phyloP scores from a whole-genome alignment of 2,329 filamentous ascomycete genomes.

The Verruconis gallopava region DNA sequence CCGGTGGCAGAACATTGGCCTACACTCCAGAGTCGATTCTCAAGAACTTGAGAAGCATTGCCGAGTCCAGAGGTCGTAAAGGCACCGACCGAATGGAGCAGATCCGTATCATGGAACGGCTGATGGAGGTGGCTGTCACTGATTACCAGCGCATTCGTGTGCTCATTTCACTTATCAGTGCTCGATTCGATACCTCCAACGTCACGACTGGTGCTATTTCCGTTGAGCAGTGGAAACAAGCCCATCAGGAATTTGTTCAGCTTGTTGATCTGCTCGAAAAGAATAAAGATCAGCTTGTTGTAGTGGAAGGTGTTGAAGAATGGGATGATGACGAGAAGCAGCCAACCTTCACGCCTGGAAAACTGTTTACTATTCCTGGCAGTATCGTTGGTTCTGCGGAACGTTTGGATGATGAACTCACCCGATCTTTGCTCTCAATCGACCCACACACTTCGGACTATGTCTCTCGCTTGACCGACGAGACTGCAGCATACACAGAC shows the following conservation, averaged over 20 bases:
- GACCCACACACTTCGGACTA: slow-evolving; percentile 98
- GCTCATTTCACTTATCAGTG: slow-evolving; percentile 80
- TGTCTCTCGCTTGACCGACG: slow-evolving; percentile 86
- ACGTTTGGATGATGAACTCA: slow-evolving; percentile 92
- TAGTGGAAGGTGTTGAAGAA: slow-evolving; percentile 86
- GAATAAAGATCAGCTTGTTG: slow-evolving; percentile 53
- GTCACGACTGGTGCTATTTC: slow-evolving; percentile 74
- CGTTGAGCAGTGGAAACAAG: slow-evolving; percentile 91
- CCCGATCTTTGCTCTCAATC: slow-evolving; percentile 90
- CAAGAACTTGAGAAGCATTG: slow-evolving; percentile 84
- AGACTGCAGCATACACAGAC: slow-evolving; percentile 80
- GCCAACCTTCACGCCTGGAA: slow-evolving; percentile 56
- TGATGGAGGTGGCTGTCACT: slow-evolving; percentile 74
- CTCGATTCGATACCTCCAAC: slow-evolving; percentile 82
- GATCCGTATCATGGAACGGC: slow-evolving; percentile 94
- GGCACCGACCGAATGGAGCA: slow-evolving; percentile 93
- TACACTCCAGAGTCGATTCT: slow-evolving; percentile 97
- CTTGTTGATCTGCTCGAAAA: slow-evolving; percentile 75
- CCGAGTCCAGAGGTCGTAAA: slow-evolving; percentile 96
- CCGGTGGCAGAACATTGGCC: slow-evolving; percentile 74
- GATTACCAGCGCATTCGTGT: slow-evolving; percentile 93
- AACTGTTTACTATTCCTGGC: slow-evolving; percentile 84
- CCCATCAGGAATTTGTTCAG: slow-evolving; percentile 70
- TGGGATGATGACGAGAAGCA: slow-evolving; percentile 98
- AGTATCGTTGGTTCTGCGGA: slow-evolving; percentile 91